Evolutionary conservation across 805 yeast species (phyloP).

Genomic region (Pichia insulana): DNA sequence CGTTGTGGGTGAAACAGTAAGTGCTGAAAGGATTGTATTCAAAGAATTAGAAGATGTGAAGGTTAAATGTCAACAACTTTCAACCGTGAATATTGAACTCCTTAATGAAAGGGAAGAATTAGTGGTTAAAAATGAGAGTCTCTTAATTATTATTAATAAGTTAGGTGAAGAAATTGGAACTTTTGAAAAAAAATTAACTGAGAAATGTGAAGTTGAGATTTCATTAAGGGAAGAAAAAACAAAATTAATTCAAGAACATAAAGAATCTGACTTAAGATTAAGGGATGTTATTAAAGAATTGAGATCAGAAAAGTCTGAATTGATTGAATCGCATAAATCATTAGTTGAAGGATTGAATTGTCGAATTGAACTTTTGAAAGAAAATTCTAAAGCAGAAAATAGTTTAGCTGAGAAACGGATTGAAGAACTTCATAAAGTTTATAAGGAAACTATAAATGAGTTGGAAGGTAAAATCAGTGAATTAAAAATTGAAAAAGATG

Average conservation of each 20-base stretch:
- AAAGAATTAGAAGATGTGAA: constrained; percentile 1
- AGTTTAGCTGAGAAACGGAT: not conserved
- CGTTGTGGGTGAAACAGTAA: not conserved
- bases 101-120: constrained; percentile 2
- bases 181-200: not conserved
- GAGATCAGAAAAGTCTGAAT: not conserved
- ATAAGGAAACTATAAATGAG: not conserved
- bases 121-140: not conserved
- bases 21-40: not conserved
- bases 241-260: no score
- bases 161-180: not conserved
- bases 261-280: no score
- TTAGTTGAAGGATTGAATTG: not conserved
- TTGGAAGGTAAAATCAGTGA: not conserved
- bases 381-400: not conserved
- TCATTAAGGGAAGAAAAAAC: no score
- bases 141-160: not conserved
- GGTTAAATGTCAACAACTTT: not conserved
- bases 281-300: no score
- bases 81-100: not conserved
- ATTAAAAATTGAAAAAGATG: not conserved
- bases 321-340: not conserved
- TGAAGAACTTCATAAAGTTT: not conserved
- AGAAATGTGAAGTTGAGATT: not conserved
- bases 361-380: not conserved